A percentile compares a stretch with the other conserved stretches of the same genome.
Evolutionary conservation across 495 filamentous ascomycete species (phyloP).

Genomic region (Pseudevernia furfuracea): DNA sequence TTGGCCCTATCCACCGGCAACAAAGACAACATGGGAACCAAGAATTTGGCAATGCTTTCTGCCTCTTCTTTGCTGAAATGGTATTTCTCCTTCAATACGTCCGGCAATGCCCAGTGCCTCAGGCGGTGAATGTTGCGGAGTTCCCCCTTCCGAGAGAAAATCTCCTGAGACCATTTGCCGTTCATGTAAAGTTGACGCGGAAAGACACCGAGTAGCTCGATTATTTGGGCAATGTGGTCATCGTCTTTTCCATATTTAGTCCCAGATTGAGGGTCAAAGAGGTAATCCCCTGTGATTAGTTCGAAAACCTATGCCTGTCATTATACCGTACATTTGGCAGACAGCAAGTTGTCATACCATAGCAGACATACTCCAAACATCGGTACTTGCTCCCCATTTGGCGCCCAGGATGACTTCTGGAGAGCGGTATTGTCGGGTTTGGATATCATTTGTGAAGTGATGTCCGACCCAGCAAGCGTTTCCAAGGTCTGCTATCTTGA

Average conservation of each 20-base stretch:
- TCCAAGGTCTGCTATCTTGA: slow-evolving; percentile 97
- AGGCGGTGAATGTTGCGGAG: slow-evolving; percentile 95
- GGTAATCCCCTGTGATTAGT: slow-evolving; percentile 95
- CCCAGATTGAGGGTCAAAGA: slow-evolving; percentile 97
- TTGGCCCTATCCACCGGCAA: slow-evolving; percentile 82
- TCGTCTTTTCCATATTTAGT: slow-evolving; percentile 99
- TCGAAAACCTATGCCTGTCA: slow-evolving; percentile 69
- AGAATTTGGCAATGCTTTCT: slow-evolving; percentile 72
- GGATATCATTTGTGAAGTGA: slow-evolving; percentile 99
- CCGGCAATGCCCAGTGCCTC: slow-evolving; percentile 91
- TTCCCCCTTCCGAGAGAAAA: slow-evolving; percentile 97
- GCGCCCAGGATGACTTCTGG: slow-evolving; percentile 94
- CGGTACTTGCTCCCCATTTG: slow-evolving; percentile 97
- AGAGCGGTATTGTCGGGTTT: slow-evolving; percentile 94
- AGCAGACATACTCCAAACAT: slow-evolving; percentile 98
- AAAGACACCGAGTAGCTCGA: slow-evolving; percentile 91
- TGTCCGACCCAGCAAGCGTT: slow-evolving; percentile 99
- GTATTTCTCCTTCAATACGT: slow-evolving; percentile 94
- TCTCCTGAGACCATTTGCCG: slow-evolving; percentile 97
- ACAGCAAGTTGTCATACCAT: slow-evolving; percentile 59
- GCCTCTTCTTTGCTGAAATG: slow-evolving; percentile 77
- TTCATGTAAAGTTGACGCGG: slow-evolving; percentile 83
- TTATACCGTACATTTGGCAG: slow-evolving; percentile 4
- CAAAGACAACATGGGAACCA: slow-evolving; percentile 88
- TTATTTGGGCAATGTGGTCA: slow-evolving; percentile 98